These are phyloP conservation scores for Pyrenophora tritici-repentis DNA, from an alignment of 2,329 filamentous ascomycete genomes.

Conservation along the genomic window DNA sequence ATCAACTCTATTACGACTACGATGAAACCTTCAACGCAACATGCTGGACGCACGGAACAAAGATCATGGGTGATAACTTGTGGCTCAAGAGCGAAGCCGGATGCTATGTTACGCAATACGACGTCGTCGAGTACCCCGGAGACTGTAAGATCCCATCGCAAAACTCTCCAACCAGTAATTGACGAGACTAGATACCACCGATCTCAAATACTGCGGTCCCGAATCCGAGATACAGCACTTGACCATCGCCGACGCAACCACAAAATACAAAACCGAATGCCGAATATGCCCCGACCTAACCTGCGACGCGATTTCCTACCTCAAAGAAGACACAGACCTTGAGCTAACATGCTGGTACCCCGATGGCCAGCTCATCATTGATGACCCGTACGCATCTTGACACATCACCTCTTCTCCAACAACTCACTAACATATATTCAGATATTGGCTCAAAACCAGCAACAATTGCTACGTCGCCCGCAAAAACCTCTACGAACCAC, in stretches of 20 bases:
- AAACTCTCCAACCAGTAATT: no score
- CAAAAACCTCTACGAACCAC: constrained; percentile 31
- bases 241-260: constrained; percentile 29
- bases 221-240: constrained; percentile 32
- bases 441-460: constrained; percentile 38
- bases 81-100: constrained; percentile 36
- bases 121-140: constrained; percentile 31
- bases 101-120: constrained; percentile 41
- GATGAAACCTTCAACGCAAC: constrained; percentile 30
- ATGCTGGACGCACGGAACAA: constrained; percentile 39
- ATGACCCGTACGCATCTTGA: constrained; percentile 29
- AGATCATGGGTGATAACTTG: constrained; percentile 32
- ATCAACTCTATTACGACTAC: constrained; percentile 23
- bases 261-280: constrained; percentile 38
- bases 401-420: not conserved
- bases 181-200: constrained; percentile 21
- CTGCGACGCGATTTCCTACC: constrained; percentile 30
- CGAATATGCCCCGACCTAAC: constrained; percentile 26
- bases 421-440: constrained; percentile 1
- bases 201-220: constrained; percentile 34
- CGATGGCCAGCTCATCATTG: constrained; percentile 31
- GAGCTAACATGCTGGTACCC: constrained; percentile 38
- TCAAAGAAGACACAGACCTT: constrained; percentile 33
- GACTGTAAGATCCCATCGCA: constrained; percentile 24
- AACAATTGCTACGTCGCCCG: constrained; percentile 41